Conservation (phyloP, 495 filamentous ascomycete genomes). For the Penicillium coprophilum region DNA sequence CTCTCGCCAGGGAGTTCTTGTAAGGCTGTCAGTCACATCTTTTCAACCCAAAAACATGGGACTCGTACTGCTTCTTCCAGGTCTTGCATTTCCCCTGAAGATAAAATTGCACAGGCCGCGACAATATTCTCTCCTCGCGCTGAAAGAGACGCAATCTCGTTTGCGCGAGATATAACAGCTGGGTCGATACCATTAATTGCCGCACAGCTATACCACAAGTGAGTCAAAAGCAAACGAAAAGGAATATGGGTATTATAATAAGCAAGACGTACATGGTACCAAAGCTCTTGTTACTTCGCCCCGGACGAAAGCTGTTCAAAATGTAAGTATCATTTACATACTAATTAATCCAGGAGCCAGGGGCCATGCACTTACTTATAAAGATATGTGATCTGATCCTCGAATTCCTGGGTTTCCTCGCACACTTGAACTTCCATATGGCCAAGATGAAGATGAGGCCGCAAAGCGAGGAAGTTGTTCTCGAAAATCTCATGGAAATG, state of each 20-base stretch:
- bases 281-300: slow-evolving; percentile 77
- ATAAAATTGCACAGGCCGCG: slow-evolving; percentile 63
- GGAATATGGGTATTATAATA: too few relatives aligned
- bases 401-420: slow-evolving; percentile 53
- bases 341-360: neutral
- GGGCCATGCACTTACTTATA: slow-evolving; percentile 59
- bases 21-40: slow-evolving; percentile 1
- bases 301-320: slow-evolving; percentile 50
- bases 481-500: slow-evolving; percentile 97
- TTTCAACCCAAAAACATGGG: neutral
- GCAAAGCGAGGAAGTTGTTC: slow-evolving; percentile 58
- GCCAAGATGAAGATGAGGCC: slow-evolving; percentile 64
- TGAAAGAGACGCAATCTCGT: slow-evolving; percentile 67
- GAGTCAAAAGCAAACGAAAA: neutral
- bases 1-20: slow-evolving; percentile 38
- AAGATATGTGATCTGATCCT: slow-evolving; percentile 83
- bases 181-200: slow-evolving; percentile 77
- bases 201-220: slow-evolving; percentile 59
- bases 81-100: slow-evolving; percentile 55
- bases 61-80: slow-evolving; percentile 60
- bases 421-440: slow-evolving; percentile 88
- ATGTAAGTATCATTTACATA: slow-evolving; percentile 12
- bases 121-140: slow-evolving; percentile 75
- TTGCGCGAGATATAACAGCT: slow-evolving; percentile 72
- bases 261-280: slow-evolving; percentile 60